Evolutionary conservation across 805 yeast genomes (phyloP).

Genomic region (Spathaspora hagerdaliae): DNA sequence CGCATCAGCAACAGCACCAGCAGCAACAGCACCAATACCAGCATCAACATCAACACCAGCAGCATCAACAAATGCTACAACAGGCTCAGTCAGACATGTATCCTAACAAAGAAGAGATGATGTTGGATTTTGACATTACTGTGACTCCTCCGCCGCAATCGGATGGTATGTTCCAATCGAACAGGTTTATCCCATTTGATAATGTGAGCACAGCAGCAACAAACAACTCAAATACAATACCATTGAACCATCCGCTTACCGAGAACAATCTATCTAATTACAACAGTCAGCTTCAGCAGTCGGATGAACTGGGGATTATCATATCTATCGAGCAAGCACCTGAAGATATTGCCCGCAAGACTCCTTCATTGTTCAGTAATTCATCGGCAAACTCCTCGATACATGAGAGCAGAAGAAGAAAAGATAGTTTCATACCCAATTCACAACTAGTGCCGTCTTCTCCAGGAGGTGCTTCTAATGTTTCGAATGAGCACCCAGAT

Average conservation of each 20-base stretch:
- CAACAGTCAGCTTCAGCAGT: conserved; percentile 10
- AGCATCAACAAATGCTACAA: background rate
- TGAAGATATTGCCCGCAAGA: conserved; percentile 38
- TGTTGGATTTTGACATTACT: conserved; percentile 5
- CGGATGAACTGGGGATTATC: conserved; percentile 10
- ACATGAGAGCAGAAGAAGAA: conserved; percentile 9
- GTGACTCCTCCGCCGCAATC: conserved; percentile 8
- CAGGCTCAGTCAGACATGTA: background rate
- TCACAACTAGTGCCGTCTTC: conserved; percentile 1
- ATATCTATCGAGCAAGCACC: conserved; percentile 29
- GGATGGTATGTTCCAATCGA: background rate
- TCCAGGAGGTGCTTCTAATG: background rate
- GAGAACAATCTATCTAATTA: conserved; percentile 16
- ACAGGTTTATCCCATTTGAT: background rate
- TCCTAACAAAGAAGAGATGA: background rate
- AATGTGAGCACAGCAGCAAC: conserved; percentile 1
- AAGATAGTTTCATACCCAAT: background rate
- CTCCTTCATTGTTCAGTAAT: conserved; percentile 56
- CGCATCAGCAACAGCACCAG: conserved; percentile 1
- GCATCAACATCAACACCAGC: background rate
- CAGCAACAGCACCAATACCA: conserved; percentile 1
- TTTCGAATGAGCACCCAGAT: too few species aligned
- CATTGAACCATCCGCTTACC: conserved; percentile 5
- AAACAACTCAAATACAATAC: background rate
- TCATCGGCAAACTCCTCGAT: conserved; percentile 31